Base-by-base conservation (phyloP, 805 yeast species). In the Starmera quercuum region DNA sequence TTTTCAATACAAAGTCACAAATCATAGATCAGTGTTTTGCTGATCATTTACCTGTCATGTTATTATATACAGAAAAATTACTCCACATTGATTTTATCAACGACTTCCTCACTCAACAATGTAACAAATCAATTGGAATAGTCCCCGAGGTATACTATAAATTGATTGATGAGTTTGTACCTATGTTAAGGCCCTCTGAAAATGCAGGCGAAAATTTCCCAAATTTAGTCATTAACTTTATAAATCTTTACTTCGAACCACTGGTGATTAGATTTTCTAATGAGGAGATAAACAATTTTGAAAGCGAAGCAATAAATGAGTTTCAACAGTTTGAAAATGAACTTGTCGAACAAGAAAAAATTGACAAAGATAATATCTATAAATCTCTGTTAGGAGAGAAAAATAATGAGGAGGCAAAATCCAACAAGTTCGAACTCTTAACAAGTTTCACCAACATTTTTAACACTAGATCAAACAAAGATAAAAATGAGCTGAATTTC, bases 391-490 rank as follows among this genome's bases (percentile, higher is more conserved):
- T 64, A 29, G 66, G 64, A 20, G 61, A 53, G 19, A 62, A 64
- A 33, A 45, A 58, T 50, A 49, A 44, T 34, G 54, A 53, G 21
- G 56, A 49, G 33, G 52, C 37, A 15, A 47, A 44, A 38, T 39
- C 48, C 10, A 53, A 63, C 26, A 73, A 74, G 38, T 64, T 64
- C 46, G 85, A 79, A 44, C 68, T 81, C 34, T 63, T 81, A 36
- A 61, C 77, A 14, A 75, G 77, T 41, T 81, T 81, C 54, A 70
- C 75, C 10, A 80, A 75, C 45, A 77, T 80, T 4, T 78, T 81
- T 50, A 67, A 60, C 17, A 50, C 53, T 38, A 51, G 47, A 29
- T 48, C 47, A 10, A 42, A 42, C 12, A 37, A 37, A 15, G 53
- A 47, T 12, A 32, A 52, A 9, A 61, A 66, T 35, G 54, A 56